Evolutionary conservation across 352 stramenopile species (phyloP).

Genomic region (Globisporangium cederbergense): DNA sequence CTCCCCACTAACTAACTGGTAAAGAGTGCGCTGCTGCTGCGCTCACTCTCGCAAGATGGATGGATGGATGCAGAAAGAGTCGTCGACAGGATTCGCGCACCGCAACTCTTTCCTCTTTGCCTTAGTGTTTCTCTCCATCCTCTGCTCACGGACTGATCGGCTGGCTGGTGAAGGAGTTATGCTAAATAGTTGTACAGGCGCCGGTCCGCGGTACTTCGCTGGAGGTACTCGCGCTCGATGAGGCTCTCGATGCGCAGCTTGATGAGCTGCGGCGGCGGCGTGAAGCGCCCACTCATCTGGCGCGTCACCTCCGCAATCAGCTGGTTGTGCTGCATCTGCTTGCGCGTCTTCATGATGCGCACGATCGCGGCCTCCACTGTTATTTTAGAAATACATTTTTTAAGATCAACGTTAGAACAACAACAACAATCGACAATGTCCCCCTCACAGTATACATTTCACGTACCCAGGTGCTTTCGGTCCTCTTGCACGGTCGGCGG

Average conservation of each 20-base stretch:
- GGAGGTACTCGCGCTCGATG: slow-evolving; percentile 99
- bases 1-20: too few species aligned
- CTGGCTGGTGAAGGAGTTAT: slow-evolving; percentile 39
- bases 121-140: background rate
- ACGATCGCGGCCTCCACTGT: slow-evolving; percentile 91
- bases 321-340: slow-evolving; percentile 90
- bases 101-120: background rate
- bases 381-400: background rate
- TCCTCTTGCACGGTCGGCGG: slow-evolving; percentile 94
- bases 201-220: slow-evolving; percentile 91
- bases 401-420: background rate
- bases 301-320: slow-evolving; percentile 89
- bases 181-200: slow-evolving; percentile 98
- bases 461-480: slow-evolving; percentile 88
- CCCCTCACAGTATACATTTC: background rate
- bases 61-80: too few species aligned
- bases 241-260: slow-evolving; percentile 98
- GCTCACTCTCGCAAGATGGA: too few species aligned
- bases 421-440: background rate
- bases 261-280: slow-evolving; percentile 93
- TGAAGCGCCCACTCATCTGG: slow-evolving; percentile 90
- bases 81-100: background rate
- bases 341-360: slow-evolving; percentile 95
- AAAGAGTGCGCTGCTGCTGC: too few species aligned
- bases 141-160: background rate